Evolutionary conservation across 2,329 filamentous ascomycete genomes (phyloP), one percentile per base, ranked within the genome.

Genomic region (Simplicillium sp.): DNA sequence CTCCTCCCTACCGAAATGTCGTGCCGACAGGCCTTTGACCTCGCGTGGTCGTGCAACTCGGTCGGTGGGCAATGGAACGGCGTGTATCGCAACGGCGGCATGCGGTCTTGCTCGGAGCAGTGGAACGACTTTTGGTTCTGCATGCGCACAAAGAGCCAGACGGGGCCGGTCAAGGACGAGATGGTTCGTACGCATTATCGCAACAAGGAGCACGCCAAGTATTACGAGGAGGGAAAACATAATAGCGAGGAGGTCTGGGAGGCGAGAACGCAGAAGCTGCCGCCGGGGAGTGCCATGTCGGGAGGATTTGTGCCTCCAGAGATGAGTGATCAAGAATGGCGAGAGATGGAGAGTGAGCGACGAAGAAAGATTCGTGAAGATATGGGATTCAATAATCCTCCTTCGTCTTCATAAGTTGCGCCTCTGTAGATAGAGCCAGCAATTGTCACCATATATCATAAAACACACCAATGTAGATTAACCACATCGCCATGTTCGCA

Each of bases 71-170:
- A 97, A 60, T 95, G 89, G 71, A 88, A 85, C 54, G 80, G 87
- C 54, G 75, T 97, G 31, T 98, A 97, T 70, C 84, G 92, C 32
- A 82, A 87, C 57, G 92, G 92, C 46, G 67, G 71, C 34, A 67
- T 94, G 54, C 77, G 82, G 35, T 73, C 76, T 3, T 98, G 92
- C 70, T 77, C 71, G 46, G 84, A 94, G 50, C 81, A 88, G 47
- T 96, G 90, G 88, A 76, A 82, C 46, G 86, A 95, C 61, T 97
- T 95, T 64, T 94, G 89, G 85, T 90, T 96, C 66, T 98, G 92
- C 70, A 96, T 97, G 89, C 81, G 86, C 48, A 81, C 80, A 31
- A 80, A 83, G 53, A 72, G 73, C 2, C 79, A 79, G 54, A 61
- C 71, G 1, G 73, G 76, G 17, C 64, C 71, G 34, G 66, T 78